Conservation (phyloP, 768 basidiomycete genomes). For the Vararia minispora region DNA sequence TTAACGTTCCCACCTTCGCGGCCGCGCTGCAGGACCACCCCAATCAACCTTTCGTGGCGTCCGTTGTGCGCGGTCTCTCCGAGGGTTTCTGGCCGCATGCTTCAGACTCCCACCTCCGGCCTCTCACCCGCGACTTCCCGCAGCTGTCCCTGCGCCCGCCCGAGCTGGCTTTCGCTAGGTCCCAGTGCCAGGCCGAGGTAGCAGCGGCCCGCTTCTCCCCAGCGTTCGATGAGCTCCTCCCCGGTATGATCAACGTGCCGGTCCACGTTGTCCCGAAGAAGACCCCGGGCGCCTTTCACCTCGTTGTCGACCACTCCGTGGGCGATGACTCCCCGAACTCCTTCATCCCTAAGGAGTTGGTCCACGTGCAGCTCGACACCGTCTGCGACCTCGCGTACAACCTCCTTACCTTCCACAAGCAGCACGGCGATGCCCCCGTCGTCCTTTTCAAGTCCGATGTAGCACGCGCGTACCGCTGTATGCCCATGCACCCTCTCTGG, state of each 20-base stretch:
- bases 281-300: neutral
- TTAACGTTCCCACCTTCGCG: constrained; percentile 24
- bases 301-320: constrained; percentile 29
- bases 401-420: neutral
- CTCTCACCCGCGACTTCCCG: constrained; percentile 16
- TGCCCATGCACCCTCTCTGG: constrained; percentile 19
- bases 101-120: constrained; percentile 11
- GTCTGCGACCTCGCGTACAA: constrained; percentile 16
- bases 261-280: constrained; percentile 28
- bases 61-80: constrained; percentile 19
- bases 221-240: constrained; percentile 25
- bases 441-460: constrained; percentile 17
- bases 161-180: neutral
- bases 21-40: constrained; percentile 23
- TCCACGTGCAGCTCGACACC: constrained; percentile 21
- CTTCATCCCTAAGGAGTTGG: constrained; percentile 19
- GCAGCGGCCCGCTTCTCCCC: constrained; percentile 12
- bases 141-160: neutral
- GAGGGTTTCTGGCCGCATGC: constrained; percentile 38
- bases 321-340: constrained; percentile 26
- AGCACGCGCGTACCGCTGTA: constrained; percentile 15
- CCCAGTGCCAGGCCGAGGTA: constrained; percentile 13
- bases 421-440: neutral
- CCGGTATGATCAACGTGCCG: constrained; percentile 32
- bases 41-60: constrained; percentile 26